Conservation (phyloP, 2,329 filamentous ascomycete genomes). For the Pseudonectria buxi region DNA sequence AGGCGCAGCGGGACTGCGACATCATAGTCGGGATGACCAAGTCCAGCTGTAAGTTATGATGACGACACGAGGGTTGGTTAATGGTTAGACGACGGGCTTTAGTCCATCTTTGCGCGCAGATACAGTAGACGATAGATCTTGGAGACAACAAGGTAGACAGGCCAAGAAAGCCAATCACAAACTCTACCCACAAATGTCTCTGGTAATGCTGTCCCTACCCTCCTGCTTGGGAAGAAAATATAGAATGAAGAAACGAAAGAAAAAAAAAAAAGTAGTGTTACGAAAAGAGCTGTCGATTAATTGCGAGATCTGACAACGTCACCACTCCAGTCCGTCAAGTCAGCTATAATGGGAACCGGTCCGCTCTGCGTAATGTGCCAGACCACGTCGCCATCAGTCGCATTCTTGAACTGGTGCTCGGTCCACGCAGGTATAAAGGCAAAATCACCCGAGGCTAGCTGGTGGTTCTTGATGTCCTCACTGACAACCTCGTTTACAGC, state of each 20-base stretch:
- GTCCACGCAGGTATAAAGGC: slow-evolving; percentile 63
- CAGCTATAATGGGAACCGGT: slow-evolving; percentile 52
- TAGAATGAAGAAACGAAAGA: no score
- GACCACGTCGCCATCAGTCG: slow-evolving; percentile 52
- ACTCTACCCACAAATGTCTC: no score
- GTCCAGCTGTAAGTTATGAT: slow-evolving; percentile 15
- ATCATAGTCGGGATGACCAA: slow-evolving; percentile 25
- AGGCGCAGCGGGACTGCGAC: slow-evolving; percentile 24
- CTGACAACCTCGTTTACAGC: slow-evolving; percentile 51
- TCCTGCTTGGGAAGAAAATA: no score
- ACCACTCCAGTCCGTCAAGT: slow-evolving; percentile 56
- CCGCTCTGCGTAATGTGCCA: slow-evolving; percentile 63
- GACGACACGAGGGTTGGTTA: no score
- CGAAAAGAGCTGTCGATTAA: slow-evolving; percentile 2
- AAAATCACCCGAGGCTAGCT: slow-evolving; percentile 59
- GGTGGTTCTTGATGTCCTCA: slow-evolving; percentile 44
- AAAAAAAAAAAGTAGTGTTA: background rate
- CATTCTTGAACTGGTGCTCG: slow-evolving; percentile 65
- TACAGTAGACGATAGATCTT: no score
- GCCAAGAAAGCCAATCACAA: no score
- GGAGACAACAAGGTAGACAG: no score
- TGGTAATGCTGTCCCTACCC: no score
- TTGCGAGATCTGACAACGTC: slow-evolving; percentile 26
- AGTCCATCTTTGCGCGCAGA: no score
- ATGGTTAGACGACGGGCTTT: no score